Conservation (phyloP, 1,284 basidiomycete species). For the Trichosporon ovoides region DNA sequence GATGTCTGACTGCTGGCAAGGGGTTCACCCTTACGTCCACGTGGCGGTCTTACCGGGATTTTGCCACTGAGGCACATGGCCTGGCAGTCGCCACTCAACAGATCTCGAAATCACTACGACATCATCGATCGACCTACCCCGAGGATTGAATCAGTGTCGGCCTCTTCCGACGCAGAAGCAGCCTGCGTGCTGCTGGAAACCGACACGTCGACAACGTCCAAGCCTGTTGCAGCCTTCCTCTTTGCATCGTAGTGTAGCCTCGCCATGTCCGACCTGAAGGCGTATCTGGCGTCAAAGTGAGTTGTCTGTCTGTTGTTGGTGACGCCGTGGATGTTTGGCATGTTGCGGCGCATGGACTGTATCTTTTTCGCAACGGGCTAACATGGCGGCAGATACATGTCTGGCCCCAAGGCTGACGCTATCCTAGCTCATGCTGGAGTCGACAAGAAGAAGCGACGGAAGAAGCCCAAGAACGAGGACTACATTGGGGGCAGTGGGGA, state of each 20-base stretch:
- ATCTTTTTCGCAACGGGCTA: not conserved
- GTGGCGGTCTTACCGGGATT: conserved; percentile 19
- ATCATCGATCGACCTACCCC: not conserved
- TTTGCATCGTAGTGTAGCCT: not conserved
- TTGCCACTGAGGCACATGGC: conserved; percentile 19
- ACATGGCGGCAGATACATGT: conserved; percentile 66
- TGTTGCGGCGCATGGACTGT: not conserved
- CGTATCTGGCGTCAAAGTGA: conserved; percentile 53
- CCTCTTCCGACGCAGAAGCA: not conserved
- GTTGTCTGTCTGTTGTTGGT: conserved; percentile 10
- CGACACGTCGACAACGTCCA: not conserved
- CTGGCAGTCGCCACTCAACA: conserved; percentile 3
- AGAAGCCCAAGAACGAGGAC: conserved; percentile 63
- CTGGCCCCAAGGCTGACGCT: conserved; percentile 92
- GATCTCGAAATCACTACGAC: not conserved
- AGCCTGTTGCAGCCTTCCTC: too few relatives aligned
- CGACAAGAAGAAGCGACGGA: conserved; percentile 53
- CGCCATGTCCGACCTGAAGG: conserved; percentile 50
- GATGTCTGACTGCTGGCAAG: not conserved
- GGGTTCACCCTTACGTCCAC: not conserved
- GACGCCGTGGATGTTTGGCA: too few relatives aligned
- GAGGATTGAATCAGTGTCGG: not conserved
- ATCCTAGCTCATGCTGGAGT: conserved; percentile 67
- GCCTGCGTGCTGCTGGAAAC: not conserved
- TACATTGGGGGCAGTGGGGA: conserved; percentile 41